A percentile compares a stretch with the other conserved stretches of the same genome.
These are phyloP conservation scores for Petunia secreta DNA, from an alignment of 257 asterid genomes.

Conservation along the genomic window DNA sequence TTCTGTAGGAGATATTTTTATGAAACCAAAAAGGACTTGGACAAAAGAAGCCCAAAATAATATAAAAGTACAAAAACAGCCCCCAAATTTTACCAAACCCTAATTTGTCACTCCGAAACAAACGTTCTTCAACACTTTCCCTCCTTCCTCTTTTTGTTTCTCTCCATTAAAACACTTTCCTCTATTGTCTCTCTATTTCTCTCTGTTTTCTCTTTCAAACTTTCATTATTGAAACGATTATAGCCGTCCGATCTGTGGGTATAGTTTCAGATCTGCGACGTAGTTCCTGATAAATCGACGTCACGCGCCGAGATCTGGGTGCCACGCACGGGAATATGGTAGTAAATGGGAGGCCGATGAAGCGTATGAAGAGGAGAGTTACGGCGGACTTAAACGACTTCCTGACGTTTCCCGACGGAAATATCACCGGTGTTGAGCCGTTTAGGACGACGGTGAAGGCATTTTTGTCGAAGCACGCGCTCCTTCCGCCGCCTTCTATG, in stretches of 20 bases:
- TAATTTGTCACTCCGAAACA: conserved; percentile 43
- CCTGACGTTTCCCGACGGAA: conserved; percentile 24
- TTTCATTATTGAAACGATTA: background rate
- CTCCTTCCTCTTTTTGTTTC: conserved; percentile 19
- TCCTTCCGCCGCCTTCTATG: conserved; percentile 74
- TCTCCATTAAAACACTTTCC: background rate
- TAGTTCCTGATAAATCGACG: background rate
- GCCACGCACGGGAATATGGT: conserved; percentile 29
- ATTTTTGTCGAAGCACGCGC: conserved; percentile 66
- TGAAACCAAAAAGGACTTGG: conserved; percentile 7
- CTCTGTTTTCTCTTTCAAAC: background rate
- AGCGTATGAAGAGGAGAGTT: conserved; percentile 34
- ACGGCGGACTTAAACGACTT: conserved; percentile 34
- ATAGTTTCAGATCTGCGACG: conserved; percentile 27
- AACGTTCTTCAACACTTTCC: conserved; percentile 28
- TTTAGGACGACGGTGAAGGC: conserved; percentile 63
- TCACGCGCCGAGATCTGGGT: conserved; percentile 34
- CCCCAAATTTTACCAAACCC: conserved; percentile 49
- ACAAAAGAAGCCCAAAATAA: background rate
- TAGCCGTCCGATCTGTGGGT: conserved; percentile 22
- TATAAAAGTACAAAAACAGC: conserved; percentile 53
- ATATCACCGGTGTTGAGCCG: conserved; percentile 45
- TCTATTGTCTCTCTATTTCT: background rate
- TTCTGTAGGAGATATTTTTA: background rate
- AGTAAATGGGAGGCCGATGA: conserved; percentile 32